These are phyloP conservation scores for Solanum aculeatissimum DNA, from an alignment of 305 asterid species.

Conservation along the genomic window DNA sequence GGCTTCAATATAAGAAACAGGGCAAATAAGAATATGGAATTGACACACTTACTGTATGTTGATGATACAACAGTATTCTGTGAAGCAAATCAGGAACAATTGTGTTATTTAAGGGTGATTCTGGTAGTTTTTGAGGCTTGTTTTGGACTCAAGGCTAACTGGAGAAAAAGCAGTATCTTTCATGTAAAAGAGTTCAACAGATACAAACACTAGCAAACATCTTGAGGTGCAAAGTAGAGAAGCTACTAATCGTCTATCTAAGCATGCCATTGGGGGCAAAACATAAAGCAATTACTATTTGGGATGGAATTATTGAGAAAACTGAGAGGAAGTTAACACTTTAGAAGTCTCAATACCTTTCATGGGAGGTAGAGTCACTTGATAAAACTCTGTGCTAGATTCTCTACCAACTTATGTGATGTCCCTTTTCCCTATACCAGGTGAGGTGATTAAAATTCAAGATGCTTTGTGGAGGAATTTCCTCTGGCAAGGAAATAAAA, in stretches of 20 bases:
- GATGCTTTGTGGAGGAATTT: not conserved
- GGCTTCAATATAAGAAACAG: too few species aligned
- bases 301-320: not conserved
- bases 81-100: too few species aligned
- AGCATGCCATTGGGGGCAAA: not conserved
- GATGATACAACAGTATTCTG: too few species aligned
- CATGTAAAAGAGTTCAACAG: not conserved
- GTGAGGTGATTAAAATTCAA: not conserved
- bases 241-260: not conserved
- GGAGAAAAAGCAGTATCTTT: not conserved
- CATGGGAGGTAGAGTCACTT: not conserved
- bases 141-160: not conserved
- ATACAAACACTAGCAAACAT: not conserved
- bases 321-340: not conserved
- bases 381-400: not conserved
- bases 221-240: not conserved
- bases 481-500: too few species aligned
- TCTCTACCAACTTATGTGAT: too few species aligned
- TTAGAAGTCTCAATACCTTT: not conserved
- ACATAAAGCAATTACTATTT: not conserved
- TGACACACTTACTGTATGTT: too few species aligned
- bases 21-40: too few species aligned
- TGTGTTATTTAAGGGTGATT: too few species aligned
- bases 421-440: not conserved
- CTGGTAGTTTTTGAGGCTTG: not conserved